Evolutionary conservation across 345 rosid species (phyloP).

Genomic region (Theobroma cacao): DNA sequence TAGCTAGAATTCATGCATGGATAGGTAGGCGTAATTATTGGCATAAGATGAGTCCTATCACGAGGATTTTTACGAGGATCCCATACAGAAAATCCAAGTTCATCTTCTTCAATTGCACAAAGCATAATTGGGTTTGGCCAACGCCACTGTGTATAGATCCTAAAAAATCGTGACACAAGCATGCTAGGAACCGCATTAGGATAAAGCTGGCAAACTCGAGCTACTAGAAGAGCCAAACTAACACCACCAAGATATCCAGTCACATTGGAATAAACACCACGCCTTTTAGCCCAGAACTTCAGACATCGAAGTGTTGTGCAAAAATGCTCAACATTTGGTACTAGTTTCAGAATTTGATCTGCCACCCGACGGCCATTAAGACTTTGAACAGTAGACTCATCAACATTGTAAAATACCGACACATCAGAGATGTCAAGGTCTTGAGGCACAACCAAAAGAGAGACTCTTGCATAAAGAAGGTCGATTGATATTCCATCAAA

Average conservation of each 20-base stretch:
- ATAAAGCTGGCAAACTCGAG: conserved; percentile 64
- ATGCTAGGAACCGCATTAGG: conserved; percentile 65
- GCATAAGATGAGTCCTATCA: conserved; percentile 61
- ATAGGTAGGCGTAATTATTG: conserved; percentile 67
- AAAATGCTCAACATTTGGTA: conserved; percentile 63
- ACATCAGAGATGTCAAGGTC: conserved; percentile 53
- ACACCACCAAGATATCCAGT: conserved; percentile 78
- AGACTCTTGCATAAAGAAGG: conserved; percentile 62
- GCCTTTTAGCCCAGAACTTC: conserved; percentile 63
- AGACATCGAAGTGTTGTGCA: conserved; percentile 54
- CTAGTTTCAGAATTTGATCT: no score
- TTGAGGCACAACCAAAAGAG: conserved; percentile 48
- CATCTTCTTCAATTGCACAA: no score
- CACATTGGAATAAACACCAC: conserved; percentile 70
- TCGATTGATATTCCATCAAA: conserved; percentile 59
- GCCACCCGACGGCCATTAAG: conserved; percentile 76
- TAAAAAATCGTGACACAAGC: conserved; percentile 61
- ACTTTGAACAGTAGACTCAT: conserved; percentile 58
- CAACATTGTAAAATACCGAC: conserved; percentile 46
- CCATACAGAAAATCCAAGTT: conserved; percentile 65
- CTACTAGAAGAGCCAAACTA: conserved; percentile 70
- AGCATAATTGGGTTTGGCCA: conserved; percentile 78
- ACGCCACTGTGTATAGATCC: conserved; percentile 64
- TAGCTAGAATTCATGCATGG: conserved; percentile 77
- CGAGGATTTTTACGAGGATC: conserved; percentile 65